A percentile compares a stretch with the other conserved stretches of the same genome.
Evolutionary conservation across 2,329 filamentous ascomycete genomes (phyloP).

Genomic region (Berkeleyomyces rouxiae): DNA sequence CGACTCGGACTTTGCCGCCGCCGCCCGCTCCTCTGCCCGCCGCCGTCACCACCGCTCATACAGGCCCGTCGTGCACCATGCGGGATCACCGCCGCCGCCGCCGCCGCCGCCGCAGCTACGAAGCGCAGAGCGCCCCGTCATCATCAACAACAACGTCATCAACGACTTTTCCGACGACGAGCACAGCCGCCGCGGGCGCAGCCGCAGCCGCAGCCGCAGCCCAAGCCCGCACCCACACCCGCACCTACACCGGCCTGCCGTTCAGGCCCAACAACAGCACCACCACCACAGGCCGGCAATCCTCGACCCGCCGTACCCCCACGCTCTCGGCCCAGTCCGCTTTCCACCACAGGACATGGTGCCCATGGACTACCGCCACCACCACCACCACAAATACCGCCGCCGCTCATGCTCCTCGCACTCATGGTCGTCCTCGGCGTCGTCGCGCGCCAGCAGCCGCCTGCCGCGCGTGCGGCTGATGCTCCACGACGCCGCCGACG

Average conservation of each 20-base stretch:
- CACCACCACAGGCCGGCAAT: not conserved
- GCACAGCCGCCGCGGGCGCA: not conserved
- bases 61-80: not conserved
- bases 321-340: not conserved
- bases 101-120: too few species aligned
- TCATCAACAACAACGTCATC: conserved; percentile 3
- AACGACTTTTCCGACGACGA: conserved; percentile 4
- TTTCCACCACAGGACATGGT: not conserved
- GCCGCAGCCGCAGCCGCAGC: not conserved
- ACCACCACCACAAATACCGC: not conserved
- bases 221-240: not conserved
- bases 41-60: not conserved
- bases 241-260: not conserved
- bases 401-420: not conserved
- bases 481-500: not conserved
- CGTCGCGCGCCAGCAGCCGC: not conserved
- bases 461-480: not conserved
- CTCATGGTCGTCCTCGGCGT: not conserved
- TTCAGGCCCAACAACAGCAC: not conserved
- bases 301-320: not conserved
- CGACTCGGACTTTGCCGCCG: not conserved
- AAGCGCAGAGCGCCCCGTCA: not conserved
- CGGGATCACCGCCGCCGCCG: not conserved
- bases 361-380: not conserved
- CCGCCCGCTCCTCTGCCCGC: not conserved